Base-by-base conservation (phyloP, 768 basidiomycete species). In the Piloderma croceum region DNA sequence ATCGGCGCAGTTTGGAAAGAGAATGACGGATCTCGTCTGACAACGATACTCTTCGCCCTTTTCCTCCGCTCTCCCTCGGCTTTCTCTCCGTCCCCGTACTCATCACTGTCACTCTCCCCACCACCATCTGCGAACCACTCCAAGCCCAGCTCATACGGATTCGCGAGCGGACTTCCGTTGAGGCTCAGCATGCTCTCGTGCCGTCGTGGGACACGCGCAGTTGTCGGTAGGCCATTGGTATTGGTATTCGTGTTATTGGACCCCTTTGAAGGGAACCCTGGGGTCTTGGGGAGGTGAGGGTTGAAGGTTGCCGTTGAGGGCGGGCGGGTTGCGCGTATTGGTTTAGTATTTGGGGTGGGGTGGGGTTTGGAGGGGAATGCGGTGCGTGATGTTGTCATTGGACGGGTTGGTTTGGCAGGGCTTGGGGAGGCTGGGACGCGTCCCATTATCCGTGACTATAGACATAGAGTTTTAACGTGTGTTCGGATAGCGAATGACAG, bases 81-180 rank as follows among this genome's bases (percentile, higher is more conserved):
- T 29, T 53, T 59, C 32, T 59, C 61, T 31, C 46, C 48, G 7
- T 55, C 51, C 27, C 48, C 51, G 44, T 45, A 54, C 19, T 52
- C 49, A 15, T 44, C 49, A 23, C 59, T 56, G 9, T 55, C 59
- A 11, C 58, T 61, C 7, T 57, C 56, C 17, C 68, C 68, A 15
- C 52, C 54, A 5, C 65, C 63, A 25, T 57, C 58, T 25, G 65
- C 67, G 49, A 81, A 72, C 79, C 79, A 77, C 27, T 72, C 66
- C 33, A 79, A 54, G 15, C 79, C 81, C 49, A 81, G 76, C 44
- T 79, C 69, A 52, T 81, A 83, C 1, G 87, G 86, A 55, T 89
- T 89, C 13, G 80, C 77, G 13, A 90, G 69, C 0, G 89, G 89
- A 0, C 85, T 88, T 4, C 89, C 89, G 45, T 91, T 90, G 15